phyloP scores from a whole-genome alignment of 2,329 filamentous ascomycete species.

The Paraphoma sp. region DNA sequence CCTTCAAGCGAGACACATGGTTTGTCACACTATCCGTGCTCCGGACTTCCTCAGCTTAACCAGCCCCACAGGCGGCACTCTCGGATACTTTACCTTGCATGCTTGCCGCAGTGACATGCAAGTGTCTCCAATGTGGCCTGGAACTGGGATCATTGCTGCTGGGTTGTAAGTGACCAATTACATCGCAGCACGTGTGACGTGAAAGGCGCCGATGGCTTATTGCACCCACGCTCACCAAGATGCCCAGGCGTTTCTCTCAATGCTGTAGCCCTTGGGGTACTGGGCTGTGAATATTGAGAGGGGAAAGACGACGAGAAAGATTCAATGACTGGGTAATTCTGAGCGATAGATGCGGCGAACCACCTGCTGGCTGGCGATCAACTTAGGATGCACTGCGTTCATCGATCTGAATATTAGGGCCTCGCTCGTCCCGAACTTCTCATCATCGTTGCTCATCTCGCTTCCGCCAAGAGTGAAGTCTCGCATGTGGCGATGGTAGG shows the following conservation, averaged over 20 bases:
- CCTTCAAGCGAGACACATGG: too few species aligned
- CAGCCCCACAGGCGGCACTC: too few species aligned
- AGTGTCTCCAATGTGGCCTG: background rate
- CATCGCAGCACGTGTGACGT: constrained; percentile 11
- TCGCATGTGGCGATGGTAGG: constrained; percentile 1
- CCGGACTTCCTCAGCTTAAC: too few species aligned
- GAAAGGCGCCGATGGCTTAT: constrained; percentile 1
- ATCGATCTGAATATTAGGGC: background rate
- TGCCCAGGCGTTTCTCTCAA: too few species aligned
- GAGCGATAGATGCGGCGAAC: too few species aligned
- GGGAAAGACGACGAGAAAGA: too few species aligned
- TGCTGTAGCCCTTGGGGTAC: too few species aligned
- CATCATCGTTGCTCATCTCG: background rate
- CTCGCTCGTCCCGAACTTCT: constrained; percentile 4
- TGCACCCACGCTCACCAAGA: background rate
- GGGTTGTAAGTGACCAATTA: background rate
- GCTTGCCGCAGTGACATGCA: constrained; percentile 6
- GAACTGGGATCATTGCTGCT: background rate
- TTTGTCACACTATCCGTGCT: too few species aligned
- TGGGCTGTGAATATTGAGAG: too few species aligned
- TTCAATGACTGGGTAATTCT: too few species aligned
- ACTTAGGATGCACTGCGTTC: background rate
- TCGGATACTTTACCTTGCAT: background rate
- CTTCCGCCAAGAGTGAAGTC: background rate
- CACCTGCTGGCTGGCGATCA: too few species aligned